Base-by-base conservation (phyloP, 208 protist species). In the Wallacemonas rigidus region DNA sequence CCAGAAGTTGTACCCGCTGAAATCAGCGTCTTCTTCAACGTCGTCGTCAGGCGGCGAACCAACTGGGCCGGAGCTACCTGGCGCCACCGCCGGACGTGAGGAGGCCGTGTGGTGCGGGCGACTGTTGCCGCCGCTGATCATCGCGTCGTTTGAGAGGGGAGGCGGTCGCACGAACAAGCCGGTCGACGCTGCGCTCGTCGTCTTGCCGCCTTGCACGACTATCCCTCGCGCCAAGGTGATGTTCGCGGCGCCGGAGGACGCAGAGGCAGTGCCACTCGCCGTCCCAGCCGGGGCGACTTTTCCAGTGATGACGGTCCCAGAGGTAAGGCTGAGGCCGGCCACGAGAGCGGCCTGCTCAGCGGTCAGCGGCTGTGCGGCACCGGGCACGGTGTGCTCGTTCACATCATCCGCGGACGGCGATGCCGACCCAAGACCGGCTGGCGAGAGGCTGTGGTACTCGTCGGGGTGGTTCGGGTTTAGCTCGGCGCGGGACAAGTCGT, bases 1-100 rank as follows among this genome's bases (percentile, higher is more conserved):
- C 92, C 92, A 97, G 70, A 87, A 95, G 40, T 85, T 82, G 67
- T 84, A 95, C 1, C 79, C 82, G 67, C 84, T 74, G 72, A 91
- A 97, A 12, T 97, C 90, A 2, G 78, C 54, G 55, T 93, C 88
- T 9, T 81, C 67, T 17, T 68, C 64, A 26, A 85, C 61, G 54
- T 93, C 81, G 8, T 86, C 74, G 17, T 57, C 55, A 44, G 51
- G 53, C 7, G 38, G 41, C 39, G 44, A 48, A 6, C 17, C 36
- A 8, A 40, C 41, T 9, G 8, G 5, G 36, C 17, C 44, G 53
- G 36, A 15, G 41, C 17, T 7, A 9, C 44, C 6, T 5, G 8
- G 7, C 64, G 14, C 47, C 3, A 44, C 5, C 38, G 51, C 17
- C 64, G 36, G 47, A 36, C 15, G 64, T 40, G 60, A 3, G 47